phyloP scores from a whole-genome alignment of 192 early-diverging fungal species.

The Podila clonocystis region DNA sequence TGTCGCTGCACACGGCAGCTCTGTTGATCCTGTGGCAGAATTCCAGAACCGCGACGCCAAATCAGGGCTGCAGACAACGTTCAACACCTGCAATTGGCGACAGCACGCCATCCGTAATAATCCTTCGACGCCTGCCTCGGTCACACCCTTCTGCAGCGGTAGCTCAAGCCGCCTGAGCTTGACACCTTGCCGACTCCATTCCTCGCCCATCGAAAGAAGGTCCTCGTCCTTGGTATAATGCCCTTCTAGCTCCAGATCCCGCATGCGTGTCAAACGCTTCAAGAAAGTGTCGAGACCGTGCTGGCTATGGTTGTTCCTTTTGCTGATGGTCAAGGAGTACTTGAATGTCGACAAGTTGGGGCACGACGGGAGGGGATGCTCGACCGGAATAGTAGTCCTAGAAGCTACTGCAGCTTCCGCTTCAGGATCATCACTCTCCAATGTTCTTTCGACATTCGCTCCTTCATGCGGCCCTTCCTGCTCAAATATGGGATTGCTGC shows the following conservation, averaged over 20 bases:
- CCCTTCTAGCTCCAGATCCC: constrained; percentile 18
- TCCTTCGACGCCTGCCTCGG: constrained; percentile 8
- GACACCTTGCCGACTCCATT: constrained; percentile 13
- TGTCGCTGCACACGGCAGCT: constrained; percentile 14
- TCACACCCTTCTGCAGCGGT: not conserved
- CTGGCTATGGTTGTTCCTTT: not conserved
- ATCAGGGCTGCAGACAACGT: constrained; percentile 20
- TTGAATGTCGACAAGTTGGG: not conserved
- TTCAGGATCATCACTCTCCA: no score
- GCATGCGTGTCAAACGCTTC: not conserved
- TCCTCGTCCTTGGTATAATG: not conserved
- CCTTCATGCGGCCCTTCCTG: not conserved
- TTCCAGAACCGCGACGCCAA: constrained; percentile 23
- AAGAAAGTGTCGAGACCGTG: constrained; percentile 5
- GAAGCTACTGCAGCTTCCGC: no score
- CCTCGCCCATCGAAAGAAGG: constrained; percentile 5
- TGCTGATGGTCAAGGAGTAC: not conserved
- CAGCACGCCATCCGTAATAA: constrained; percentile 14
- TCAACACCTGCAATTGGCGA: constrained; percentile 4
- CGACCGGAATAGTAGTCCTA: no score
- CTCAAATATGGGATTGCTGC: constrained; percentile 15
- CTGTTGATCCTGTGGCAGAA: not conserved
- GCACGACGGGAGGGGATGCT: not conserved
- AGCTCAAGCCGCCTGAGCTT: not conserved
- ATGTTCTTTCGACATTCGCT: no score